Percentiles rank a stretch among this genome's conserved stretches.
These are phyloP conservation scores for Sequoia sempervirens DNA, from an alignment of 75 land plant genomes.

Conservation along the genomic window DNA sequence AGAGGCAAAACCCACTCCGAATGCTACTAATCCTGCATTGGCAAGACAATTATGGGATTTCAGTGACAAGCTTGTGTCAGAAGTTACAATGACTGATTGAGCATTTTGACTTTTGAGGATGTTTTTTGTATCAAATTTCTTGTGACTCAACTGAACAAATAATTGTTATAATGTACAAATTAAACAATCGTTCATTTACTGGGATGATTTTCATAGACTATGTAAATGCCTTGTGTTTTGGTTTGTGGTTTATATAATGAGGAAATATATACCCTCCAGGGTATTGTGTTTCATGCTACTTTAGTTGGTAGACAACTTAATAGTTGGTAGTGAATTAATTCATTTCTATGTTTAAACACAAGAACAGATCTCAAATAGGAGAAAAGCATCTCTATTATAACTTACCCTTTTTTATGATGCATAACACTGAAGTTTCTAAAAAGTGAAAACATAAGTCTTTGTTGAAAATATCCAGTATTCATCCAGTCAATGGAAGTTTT, in stretches of 20 bases:
- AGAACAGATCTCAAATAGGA: neutral
- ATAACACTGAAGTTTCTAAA: neutral
- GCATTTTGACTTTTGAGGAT: neutral
- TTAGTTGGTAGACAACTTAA: neutral
- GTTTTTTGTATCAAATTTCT: neutral
- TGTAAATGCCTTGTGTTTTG: neutral
- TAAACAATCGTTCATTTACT: neutral
- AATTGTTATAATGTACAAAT: neutral
- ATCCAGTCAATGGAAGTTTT: neutral
- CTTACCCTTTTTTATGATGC: neutral
- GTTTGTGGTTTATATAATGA: neutral
- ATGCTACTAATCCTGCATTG: conserved; percentile 27
- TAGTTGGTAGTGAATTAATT: neutral
- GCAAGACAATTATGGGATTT: conserved; percentile 32
- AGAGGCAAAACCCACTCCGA: conserved; percentile 9
- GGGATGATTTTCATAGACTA: neutral
- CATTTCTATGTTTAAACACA: neutral
- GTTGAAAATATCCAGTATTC: neutral
- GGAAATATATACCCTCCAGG: neutral
- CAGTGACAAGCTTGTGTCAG: conserved; percentile 28
- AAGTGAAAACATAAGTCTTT: neutral
- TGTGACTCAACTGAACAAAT: neutral
- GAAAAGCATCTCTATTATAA: neutral
- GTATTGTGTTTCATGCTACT: neutral
- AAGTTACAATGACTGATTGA: neutral